These are phyloP conservation scores for Graphilbum fragrans DNA, from an alignment of 2,329 filamentous ascomycete genomes.

Conservation along the genomic window DNA sequence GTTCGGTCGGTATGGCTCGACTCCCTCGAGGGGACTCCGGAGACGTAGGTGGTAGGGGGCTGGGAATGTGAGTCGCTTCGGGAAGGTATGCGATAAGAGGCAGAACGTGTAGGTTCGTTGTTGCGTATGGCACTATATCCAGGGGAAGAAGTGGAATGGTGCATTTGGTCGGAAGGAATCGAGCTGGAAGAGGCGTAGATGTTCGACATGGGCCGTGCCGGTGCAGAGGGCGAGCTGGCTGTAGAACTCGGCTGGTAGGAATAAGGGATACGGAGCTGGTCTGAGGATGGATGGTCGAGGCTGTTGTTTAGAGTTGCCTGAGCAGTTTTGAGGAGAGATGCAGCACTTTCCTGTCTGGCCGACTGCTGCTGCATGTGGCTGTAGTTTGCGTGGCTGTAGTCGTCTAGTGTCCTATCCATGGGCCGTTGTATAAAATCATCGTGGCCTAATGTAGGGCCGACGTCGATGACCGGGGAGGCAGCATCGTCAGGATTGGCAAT, in stretches of 20 bases:
- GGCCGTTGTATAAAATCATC: constrained; percentile 1
- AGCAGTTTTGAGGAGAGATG: constrained; percentile 14
- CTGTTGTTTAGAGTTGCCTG: constrained; percentile 15
- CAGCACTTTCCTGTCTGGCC: constrained; percentile 6
- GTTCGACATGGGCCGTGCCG: constrained; percentile 19
- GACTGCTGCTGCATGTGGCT: constrained; percentile 2
- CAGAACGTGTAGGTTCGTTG: constrained; percentile 45
- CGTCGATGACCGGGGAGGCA: constrained; percentile 4
- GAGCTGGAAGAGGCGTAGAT: constrained; percentile 16
- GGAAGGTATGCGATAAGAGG: constrained; percentile 35
- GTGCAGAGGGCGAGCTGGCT: constrained; percentile 3
- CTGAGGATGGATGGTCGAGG: background rate
- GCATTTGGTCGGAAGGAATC: constrained; percentile 19
- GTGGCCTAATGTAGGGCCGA: background rate
- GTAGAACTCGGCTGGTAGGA: constrained; percentile 6
- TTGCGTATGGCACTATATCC: constrained; percentile 28
- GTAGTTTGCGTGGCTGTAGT: too few relatives aligned
- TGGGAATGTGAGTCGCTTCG: constrained; percentile 53
- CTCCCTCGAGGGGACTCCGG: constrained; percentile 53
- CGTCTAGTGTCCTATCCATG: too few relatives aligned
- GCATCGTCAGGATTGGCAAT: constrained; percentile 88
- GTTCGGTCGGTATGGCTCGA: constrained; percentile 30
- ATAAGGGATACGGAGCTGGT: background rate
- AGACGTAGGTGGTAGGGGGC: constrained; percentile 35
- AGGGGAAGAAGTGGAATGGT: constrained; percentile 1